Conservation (phyloP, 2,329 filamentous ascomycete species). For the Xylaria sp. region DNA sequence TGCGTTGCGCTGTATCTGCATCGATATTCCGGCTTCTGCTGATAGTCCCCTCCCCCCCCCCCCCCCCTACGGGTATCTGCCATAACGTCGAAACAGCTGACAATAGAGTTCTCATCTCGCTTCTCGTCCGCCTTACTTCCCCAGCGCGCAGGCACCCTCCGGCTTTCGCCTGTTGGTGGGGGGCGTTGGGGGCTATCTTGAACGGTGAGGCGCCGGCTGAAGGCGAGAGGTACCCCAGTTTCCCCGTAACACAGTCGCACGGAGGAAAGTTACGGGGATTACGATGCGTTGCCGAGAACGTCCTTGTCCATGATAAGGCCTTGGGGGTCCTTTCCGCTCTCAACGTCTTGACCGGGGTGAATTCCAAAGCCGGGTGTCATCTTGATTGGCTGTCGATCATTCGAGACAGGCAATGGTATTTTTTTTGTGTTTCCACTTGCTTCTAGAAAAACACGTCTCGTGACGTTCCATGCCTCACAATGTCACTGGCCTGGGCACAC, state of each 20-base stretch:
- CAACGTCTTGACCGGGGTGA: background rate
- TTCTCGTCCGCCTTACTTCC: constrained; percentile 30
- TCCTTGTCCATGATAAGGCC: background rate
- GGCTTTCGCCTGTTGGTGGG: constrained; percentile 7
- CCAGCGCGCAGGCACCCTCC: constrained; percentile 8
- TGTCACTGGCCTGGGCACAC: background rate
- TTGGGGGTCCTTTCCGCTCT: background rate
- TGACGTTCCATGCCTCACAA: background rate
- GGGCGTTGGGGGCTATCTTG: constrained; percentile 2
- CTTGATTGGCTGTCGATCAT: background rate
- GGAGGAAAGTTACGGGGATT: constrained; percentile 31
- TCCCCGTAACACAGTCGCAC: constrained; percentile 8
- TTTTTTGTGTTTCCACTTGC: background rate
- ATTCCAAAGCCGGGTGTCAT: background rate
- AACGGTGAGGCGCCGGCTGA: constrained; percentile 29
- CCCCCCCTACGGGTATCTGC: constrained; percentile 10
- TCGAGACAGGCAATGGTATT: background rate
- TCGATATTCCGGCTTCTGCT: constrained; percentile 6
- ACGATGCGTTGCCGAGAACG: background rate
- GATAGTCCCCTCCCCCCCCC: constrained; percentile 3
- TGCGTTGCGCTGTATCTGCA: constrained; percentile 17
- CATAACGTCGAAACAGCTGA: constrained; percentile 17
- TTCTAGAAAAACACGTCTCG: background rate
- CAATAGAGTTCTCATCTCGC: constrained; percentile 33
- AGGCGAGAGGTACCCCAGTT: constrained; percentile 20